These are phyloP conservation scores for Salvia miltiorrhiza DNA, from an alignment of 257 asterid species.

Conservation along the genomic window DNA sequence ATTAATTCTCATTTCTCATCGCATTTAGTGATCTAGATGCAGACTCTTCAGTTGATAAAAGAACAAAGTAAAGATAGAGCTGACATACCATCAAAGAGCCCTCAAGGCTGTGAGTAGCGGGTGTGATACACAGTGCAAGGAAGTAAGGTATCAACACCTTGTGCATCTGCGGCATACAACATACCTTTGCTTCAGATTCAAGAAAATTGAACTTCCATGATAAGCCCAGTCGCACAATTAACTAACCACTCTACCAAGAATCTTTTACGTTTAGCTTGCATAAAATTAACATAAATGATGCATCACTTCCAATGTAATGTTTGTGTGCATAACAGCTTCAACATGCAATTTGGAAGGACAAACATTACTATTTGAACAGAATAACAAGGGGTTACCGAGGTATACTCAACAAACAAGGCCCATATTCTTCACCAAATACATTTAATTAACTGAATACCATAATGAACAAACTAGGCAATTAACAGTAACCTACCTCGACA, in stretches of 20 bases:
- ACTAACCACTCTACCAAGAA: not conserved
- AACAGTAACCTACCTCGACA: not conserved
- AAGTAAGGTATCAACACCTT: constrained; percentile 79
- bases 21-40: constrained; percentile 1
- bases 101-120: constrained; percentile 93
- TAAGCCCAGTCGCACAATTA: constrained; percentile 7
- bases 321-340: not conserved
- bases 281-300: constrained; percentile 5
- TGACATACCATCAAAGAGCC: constrained; percentile 78
- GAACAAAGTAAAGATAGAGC: constrained; percentile 16
- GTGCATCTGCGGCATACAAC: constrained; percentile 74
- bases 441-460: too few relatives aligned
- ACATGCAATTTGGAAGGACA: not conserved
- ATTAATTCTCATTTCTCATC: not conserved
- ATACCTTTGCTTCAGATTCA: constrained; percentile 2
- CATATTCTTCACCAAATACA: too few relatives aligned
- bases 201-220: not conserved
- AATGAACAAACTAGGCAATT: too few relatives aligned
- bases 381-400: not conserved
- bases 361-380: not conserved
- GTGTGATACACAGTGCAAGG: constrained; percentile 75
- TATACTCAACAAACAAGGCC: not conserved
- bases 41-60: constrained; percentile 3
- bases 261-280: not conserved
- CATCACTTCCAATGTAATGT: not conserved